Evolutionary conservation across 345 rosid species (phyloP).

Genomic region (Corchorus capsularis): DNA sequence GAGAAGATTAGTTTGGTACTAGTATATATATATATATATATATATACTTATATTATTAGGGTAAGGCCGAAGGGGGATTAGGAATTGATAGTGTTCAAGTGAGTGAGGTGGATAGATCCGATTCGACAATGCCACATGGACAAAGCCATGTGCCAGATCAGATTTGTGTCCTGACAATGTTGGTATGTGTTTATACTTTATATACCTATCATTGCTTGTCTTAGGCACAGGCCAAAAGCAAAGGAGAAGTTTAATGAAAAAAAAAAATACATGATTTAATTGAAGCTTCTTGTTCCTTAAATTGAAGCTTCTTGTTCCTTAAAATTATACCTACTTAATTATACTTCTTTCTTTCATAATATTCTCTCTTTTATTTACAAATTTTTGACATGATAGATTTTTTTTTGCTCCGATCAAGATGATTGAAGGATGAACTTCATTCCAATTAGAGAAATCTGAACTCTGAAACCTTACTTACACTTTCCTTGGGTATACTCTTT

Average conservation of each 20-base stretch:
- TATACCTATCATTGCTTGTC: not conserved
- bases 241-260: not conserved
- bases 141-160: constrained; percentile 18
- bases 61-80: not conserved
- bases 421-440: too few relatives aligned
- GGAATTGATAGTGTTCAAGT: not conserved
- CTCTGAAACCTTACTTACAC: too few relatives aligned
- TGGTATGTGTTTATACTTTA: not conserved
- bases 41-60: not conserved
- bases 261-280: not conserved
- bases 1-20: not conserved
- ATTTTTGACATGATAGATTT: too few relatives aligned
- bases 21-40: not conserved
- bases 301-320: too few relatives aligned
- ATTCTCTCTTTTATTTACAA: too few relatives aligned
- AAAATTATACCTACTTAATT: too few relatives aligned
- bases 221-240: not conserved
- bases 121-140: constrained; percentile 30
- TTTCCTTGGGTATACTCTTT: too few relatives aligned
- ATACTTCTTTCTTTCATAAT: too few relatives aligned
- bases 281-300: too few relatives aligned
- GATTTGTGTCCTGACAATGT: not conserved
- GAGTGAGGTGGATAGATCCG: not conserved
- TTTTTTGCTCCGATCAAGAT: too few relatives aligned
- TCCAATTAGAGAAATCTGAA: too few relatives aligned